Base-by-base conservation (phyloP, 2,329 filamentous ascomycete species). In the Clarireedia monteithiana region DNA sequence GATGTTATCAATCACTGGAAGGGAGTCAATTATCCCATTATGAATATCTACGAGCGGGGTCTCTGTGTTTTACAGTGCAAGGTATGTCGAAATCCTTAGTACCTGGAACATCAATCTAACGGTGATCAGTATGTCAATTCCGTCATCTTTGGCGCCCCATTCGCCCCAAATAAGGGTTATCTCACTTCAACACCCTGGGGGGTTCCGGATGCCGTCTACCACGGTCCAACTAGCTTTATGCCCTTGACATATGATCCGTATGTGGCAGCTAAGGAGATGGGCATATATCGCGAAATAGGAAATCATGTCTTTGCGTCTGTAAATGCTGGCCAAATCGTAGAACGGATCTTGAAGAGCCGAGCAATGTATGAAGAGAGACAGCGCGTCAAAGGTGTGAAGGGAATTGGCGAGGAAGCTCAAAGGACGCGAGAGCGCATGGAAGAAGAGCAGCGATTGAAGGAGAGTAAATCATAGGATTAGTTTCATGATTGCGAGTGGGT, bases 21-120 rank as follows among this genome's bases (percentile, higher is more conserved):
- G 74, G 92, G 94, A 38, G 80, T 96, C 66, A 99, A 99, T 74
- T 99, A 96, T 69, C 94, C 94, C 26, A 97, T 99, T 74, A 99
- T 99, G 94, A 99, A 97, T 75, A 91, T 96, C 56, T 96, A 92
- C 67, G 94, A 99, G 76, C 86, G 94, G 44, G 91, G 91, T 1
- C 83, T 99, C 23, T 99, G 94, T 70, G 92, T 97, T 30, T 76
- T 97, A 60, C 94, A 99, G 69, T 99, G 94, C 77, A 87, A 87
- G 71, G 89, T 92, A 77, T 66, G 81, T 47, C 30, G 12, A 39
- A 9, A 36, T 4, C 48, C 24, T 51, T 27, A 23, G 54, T 30
- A 48, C 14, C 40, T 36, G 10, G 30, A n/a, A 42, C 27, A 26
- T 50, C 51, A 58, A 12, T 53, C 36, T 61, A 54, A 48, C 36